Conservation (phyloP, 2,329 filamentous ascomycete species). For the Tolypocladium amazonense region DNA sequence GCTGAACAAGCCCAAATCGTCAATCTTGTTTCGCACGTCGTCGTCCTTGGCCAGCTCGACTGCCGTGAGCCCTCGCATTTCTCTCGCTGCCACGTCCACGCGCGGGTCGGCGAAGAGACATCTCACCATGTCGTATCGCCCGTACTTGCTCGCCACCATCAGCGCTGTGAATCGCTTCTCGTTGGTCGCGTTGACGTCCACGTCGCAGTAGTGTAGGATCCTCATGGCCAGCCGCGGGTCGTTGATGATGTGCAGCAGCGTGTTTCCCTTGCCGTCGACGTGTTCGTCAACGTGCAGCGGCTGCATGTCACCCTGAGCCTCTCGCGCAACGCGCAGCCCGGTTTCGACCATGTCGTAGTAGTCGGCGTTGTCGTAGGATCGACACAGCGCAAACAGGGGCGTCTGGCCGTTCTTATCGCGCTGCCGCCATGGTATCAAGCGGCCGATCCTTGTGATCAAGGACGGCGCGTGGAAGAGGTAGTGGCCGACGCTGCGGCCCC, state of each 20-base stretch:
- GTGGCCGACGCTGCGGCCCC: slow-evolving; percentile 85
- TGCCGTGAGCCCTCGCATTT: slow-evolving; percentile 80
- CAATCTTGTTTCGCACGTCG: slow-evolving; percentile 90
- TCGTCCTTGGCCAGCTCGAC: slow-evolving; percentile 97
- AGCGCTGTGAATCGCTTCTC: slow-evolving; percentile 90
- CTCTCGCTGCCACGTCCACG: slow-evolving; percentile 75
- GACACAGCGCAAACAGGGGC: slow-evolving; percentile 88
- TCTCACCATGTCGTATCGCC: slow-evolving; percentile 84
- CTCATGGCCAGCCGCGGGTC: slow-evolving; percentile 65
- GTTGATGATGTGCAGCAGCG: slow-evolving; percentile 88
- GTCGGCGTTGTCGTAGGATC: slow-evolving; percentile 85
- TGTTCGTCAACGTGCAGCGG: slow-evolving; percentile 89
- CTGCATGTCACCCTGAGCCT: slow-evolving; percentile 64
- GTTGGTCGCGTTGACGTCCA: slow-evolving; percentile 93
- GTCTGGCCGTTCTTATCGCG: slow-evolving; percentile 96
- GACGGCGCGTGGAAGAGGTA: slow-evolving; percentile 88
- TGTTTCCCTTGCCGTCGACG: slow-evolving; percentile 87
- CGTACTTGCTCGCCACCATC: slow-evolving; percentile 98
- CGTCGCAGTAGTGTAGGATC: slow-evolving; percentile 75
- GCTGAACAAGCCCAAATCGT: slow-evolving; percentile 81
- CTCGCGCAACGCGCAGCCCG: slow-evolving; percentile 63
- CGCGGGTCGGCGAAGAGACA: slow-evolving; percentile 78
- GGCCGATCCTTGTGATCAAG: slow-evolving; percentile 67
- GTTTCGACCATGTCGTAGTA: slow-evolving; percentile 82
- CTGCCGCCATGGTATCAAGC: slow-evolving; percentile 75